Base-by-base conservation (phyloP, 2,329 filamentous ascomycete species). In the Polychaeton citri region DNA sequence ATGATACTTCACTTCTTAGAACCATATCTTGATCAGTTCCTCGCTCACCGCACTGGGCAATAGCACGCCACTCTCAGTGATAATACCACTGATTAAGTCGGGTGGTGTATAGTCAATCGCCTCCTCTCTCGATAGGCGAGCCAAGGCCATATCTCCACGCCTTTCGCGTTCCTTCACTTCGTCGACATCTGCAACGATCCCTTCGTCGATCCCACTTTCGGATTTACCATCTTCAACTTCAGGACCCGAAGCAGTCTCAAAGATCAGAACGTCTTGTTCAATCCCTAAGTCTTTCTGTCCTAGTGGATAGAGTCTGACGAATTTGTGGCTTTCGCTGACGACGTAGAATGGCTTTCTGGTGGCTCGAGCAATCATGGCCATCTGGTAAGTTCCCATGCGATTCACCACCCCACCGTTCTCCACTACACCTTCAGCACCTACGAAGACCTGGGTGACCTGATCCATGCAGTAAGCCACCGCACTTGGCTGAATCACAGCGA, bases 321-420 rank as follows among this genome's bases (percentile, higher is more conserved):
- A 95, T 63, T 98, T 98, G 67, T 98, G 90, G 50, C 83, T 92
- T 65, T 98, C 90, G 1, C 81, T 81, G 4, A 90, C 86, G 13
- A 94, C 86, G 52, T 92, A 94, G 48, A 96, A 84, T 0, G 81
- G 81, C 43, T 83, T 78, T 26, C 78, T 74, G 42, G 72, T 71
- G 10, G 72, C 72, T 50, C 79, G 78, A 4, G 87, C 86, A 35
- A 95, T 65, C 47, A 85, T 66, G 2, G 84, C 87, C 48, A 96
- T 79, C 63, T 94, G 86, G 48, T 83, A 88, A 3, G 76, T 79
- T 18, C 88, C 88, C 62, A 96, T 73, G 33, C 87, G 70, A 17
- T 82, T 88, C 47, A 98, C 83, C 48, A 96, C 81, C 24, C 88
- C 88, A 34, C 90, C 90, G 54, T 94, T 93, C 53, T 93, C 84